Percentiles rank a stretch among this genome's conserved stretches.
Conservation (phyloP, 202 grass and related monocot genomes). For the Bolboschoenoplectus hybrid region DNA sequence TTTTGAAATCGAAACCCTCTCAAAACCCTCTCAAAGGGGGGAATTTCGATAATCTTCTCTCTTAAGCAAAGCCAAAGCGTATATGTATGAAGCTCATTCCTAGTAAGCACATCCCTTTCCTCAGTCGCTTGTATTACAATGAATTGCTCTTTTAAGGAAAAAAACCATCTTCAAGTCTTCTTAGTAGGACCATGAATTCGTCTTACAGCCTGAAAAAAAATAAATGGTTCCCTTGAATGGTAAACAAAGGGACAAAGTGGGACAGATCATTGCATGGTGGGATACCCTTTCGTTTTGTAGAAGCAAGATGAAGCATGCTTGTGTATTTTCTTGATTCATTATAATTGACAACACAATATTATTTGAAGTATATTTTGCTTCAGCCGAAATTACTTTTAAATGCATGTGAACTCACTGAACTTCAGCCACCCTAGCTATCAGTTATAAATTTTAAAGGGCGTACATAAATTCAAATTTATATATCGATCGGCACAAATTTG, state of each 20-base stretch:
- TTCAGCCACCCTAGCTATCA: too few species aligned
- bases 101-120: neutral
- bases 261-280: neutral
- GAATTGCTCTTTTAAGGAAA: slow-evolving; percentile 3
- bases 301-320: neutral
- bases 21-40: neutral
- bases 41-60: slow-evolving; percentile 26
- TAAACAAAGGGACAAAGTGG: slow-evolving; percentile 16
- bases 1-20: neutral
- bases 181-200: slow-evolving; percentile 7
- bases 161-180: slow-evolving; percentile 25
- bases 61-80: slow-evolving; percentile 20
- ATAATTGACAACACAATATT: neutral
- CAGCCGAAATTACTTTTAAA: too few species aligned
- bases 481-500: too few species aligned
- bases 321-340: neutral
- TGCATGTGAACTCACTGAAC: too few species aligned
- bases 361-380: neutral
- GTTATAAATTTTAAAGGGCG: too few species aligned
- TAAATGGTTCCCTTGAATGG: slow-evolving; percentile 3
- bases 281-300: neutral
- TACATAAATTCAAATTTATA: too few species aligned
- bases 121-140: neutral
- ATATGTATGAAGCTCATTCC: neutral
- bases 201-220: neutral